phyloP scores from a whole-genome alignment of 345 rosid genomes.

The Brassica incana region DNA sequence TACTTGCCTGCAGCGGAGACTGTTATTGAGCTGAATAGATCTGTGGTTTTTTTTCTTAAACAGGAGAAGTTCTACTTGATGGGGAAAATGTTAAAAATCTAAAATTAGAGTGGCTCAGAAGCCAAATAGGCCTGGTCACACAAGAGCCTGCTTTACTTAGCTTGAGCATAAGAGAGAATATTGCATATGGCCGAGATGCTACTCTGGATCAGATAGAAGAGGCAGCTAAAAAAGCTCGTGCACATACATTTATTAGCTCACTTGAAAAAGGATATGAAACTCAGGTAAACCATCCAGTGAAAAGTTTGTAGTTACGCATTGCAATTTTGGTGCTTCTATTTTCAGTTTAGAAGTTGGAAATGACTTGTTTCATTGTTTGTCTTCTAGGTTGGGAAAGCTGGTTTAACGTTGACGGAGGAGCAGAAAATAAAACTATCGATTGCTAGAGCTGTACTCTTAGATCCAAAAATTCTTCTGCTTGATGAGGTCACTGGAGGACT shows the following conservation, averaged over 20 bases:
- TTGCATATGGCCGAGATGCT: conserved; percentile 87
- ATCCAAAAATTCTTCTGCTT: conserved; percentile 86
- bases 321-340: conserved; percentile 13
- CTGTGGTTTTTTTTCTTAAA: conserved; percentile 38
- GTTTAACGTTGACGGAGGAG: conserved; percentile 83
- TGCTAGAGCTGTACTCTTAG: conserved; percentile 95
- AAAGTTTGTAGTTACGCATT: conserved; percentile 10
- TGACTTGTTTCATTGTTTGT: conserved; percentile 7
- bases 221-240: conserved; percentile 97
- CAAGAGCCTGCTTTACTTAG: conserved; percentile 98
- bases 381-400: conserved; percentile 89
- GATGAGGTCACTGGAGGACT: conserved; percentile 99
- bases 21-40: conserved; percentile 12
- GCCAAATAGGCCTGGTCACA: conserved; percentile 95
- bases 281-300: conserved; percentile 54
- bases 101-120: conserved; percentile 87
- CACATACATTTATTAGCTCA: conserved; percentile 90
- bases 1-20: conserved; percentile 23
- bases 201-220: conserved; percentile 90
- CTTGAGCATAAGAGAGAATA: conserved; percentile 87
- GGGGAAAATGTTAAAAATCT: conserved; percentile 93
- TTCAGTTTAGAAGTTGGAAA: conserved; percentile 5
- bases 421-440: conserved; percentile 93
- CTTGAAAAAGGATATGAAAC: conserved; percentile 93
- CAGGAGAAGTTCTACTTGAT: conserved; percentile 99